Conservation (phyloP, 1,284 basidiomycete species). For the Porodaedalea pini region DNA sequence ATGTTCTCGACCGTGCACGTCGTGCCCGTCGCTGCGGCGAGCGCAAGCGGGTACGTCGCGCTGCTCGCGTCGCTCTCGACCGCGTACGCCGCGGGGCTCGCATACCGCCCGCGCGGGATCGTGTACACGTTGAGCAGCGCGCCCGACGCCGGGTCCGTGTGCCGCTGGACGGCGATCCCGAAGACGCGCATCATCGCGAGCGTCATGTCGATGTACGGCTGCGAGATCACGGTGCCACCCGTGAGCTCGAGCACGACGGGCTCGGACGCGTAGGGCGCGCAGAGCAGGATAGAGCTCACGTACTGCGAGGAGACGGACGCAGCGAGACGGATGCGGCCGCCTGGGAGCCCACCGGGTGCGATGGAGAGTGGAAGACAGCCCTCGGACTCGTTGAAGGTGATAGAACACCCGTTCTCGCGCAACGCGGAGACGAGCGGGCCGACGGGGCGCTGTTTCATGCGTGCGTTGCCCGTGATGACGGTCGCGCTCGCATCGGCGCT, state of each 20-base stretch:
- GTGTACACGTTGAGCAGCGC: constrained; percentile 77
- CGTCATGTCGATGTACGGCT: constrained; percentile 99
- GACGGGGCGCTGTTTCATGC: constrained; percentile 97
- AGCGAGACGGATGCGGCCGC: constrained; percentile 82
- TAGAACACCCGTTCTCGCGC: constrained; percentile 73
- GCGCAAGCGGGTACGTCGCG: constrained; percentile 95
- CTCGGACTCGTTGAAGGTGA: constrained; percentile 75
- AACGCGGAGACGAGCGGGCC: constrained; percentile 95
- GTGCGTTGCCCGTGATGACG: constrained; percentile 92
- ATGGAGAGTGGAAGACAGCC: constrained; percentile 92
- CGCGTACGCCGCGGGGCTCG: constrained; percentile 77
- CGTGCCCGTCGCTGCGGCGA: constrained; percentile 95
- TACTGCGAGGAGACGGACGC: constrained; percentile 98
- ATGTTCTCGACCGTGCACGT: constrained; percentile 93
- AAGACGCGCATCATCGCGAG: constrained; percentile 98
- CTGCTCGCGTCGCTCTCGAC: constrained; percentile 96
- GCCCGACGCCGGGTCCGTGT: constrained; percentile 61
- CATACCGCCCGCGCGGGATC: constrained; percentile 82
- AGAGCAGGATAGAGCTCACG: constrained; percentile 94
- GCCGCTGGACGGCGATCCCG: constrained; percentile 76
- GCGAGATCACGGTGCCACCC: constrained; percentile 93
- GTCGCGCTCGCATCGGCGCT: constrained; percentile 46
- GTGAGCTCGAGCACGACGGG: constrained; percentile 85
- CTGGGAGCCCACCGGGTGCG: constrained; percentile 78
- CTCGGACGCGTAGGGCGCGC: constrained; percentile 88